Conservation (phyloP, 768 basidiomycete genomes). For the Albatrellus ellisii region DNA sequence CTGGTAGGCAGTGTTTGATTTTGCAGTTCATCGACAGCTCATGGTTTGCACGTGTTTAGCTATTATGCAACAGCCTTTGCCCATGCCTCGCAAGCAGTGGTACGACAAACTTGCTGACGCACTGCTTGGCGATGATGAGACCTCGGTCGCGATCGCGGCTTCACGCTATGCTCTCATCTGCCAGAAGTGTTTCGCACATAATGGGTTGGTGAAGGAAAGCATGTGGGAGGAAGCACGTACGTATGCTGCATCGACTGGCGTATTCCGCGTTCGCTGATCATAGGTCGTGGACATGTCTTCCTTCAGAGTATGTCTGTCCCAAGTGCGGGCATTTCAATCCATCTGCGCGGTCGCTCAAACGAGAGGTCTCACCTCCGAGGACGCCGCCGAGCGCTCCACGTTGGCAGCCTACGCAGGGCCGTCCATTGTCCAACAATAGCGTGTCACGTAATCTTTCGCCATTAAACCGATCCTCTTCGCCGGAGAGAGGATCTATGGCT, state of each 20-base stretch:
- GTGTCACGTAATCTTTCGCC: neutral
- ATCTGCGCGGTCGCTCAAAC: conserved; percentile 19
- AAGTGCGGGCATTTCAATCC: conserved; percentile 80
- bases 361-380: neutral
- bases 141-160: conserved; percentile 24
- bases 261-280: neutral
- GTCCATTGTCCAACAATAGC: no score
- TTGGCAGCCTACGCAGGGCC: no score
- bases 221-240: conserved; percentile 74
- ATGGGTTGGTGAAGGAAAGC: conserved; percentile 75
- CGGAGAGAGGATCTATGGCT: neutral
- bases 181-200: conserved; percentile 76
- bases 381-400: neutral
- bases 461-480: neutral
- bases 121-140: conserved; percentile 70
- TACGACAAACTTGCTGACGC: conserved; percentile 84
- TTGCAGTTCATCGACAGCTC: neutral
- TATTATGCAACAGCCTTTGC: conserved; percentile 27
- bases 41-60: conserved; percentile 16
- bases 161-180: conserved; percentile 78
- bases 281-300: neutral
- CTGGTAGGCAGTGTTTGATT: neutral
- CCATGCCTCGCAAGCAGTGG: conserved; percentile 59
- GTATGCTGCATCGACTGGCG: conserved; percentile 20
- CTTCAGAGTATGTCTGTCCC: conserved; percentile 70